Evolutionary conservation across 306 rosid species (phyloP).

Genomic region (Rubus parviflorus): DNA sequence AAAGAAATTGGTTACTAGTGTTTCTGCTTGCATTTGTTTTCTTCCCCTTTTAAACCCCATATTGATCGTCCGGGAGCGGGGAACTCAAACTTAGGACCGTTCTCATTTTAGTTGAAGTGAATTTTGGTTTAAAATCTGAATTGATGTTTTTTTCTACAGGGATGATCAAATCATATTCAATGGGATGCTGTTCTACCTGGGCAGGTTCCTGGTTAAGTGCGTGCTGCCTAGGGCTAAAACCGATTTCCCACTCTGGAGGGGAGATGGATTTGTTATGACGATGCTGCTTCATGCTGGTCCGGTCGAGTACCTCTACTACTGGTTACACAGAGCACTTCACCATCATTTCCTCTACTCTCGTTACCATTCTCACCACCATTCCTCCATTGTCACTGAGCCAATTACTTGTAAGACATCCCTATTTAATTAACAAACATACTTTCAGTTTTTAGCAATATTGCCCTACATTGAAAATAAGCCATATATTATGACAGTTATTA

Average conservation of each 20-base stretch:
- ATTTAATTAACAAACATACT: too few species aligned
- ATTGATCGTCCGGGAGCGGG: background rate
- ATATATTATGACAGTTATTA: too few species aligned
- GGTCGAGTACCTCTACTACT: constrained; percentile 47
- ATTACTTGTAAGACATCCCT: constrained; percentile 36
- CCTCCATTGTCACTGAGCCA: constrained; percentile 54
- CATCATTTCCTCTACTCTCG: constrained; percentile 51
- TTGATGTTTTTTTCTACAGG: constrained; percentile 18
- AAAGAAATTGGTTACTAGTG: constrained; percentile 25
- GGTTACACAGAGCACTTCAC: constrained; percentile 59
- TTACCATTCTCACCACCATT: constrained; percentile 58
- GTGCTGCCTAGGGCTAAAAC: background rate
- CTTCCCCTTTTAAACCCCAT: too few species aligned
- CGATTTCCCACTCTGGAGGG: constrained; percentile 32
- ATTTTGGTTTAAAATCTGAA: background rate
- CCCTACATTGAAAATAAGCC: too few species aligned
- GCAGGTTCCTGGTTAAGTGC: background rate
- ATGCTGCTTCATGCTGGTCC: constrained; percentile 40
- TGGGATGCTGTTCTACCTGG: constrained; percentile 14
- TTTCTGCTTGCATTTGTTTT: background rate
- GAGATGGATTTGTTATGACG: constrained; percentile 29
- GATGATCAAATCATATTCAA: constrained; percentile 45
- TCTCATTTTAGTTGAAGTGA: background rate
- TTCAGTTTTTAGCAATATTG: too few species aligned
- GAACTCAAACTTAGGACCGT: background rate